Evolutionary conservation across 768 basidiomycete genomes (phyloP).

Genomic region (Amanita polypyramis): DNA sequence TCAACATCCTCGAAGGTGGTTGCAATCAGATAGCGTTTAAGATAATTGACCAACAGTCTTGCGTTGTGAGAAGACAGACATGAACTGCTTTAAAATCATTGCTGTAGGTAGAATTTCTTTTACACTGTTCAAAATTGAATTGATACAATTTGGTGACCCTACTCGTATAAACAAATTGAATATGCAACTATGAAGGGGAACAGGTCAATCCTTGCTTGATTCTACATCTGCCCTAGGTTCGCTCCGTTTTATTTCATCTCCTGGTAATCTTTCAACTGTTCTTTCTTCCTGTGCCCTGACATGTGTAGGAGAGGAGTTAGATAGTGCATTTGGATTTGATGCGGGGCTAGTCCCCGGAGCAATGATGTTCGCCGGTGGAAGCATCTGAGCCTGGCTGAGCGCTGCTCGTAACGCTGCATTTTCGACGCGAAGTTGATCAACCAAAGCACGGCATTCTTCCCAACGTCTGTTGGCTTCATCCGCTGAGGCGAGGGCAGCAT

Average conservation of each 20-base stretch:
- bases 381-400: constrained; percentile 37
- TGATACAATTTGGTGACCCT: constrained; percentile 1
- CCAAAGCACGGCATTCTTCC: constrained; percentile 84
- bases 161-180: constrained; percentile 2
- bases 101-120: no score
- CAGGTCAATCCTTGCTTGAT: not conserved
- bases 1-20: no score
- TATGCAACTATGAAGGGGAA: not conserved
- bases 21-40: no score
- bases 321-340: not conserved
- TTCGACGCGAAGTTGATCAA: constrained; percentile 81
- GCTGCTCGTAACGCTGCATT: constrained; percentile 70
- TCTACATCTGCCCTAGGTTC: not conserved
- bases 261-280: not conserved
- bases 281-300: constrained; percentile 1
- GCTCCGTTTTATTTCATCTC: not conserved
- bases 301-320: not conserved
- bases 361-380: constrained; percentile 18
- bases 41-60: no score
- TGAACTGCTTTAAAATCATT: no score
- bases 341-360: not conserved
- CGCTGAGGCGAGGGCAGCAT: constrained; percentile 76
- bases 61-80: no score
- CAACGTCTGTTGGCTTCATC: constrained; percentile 85
- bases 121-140: not conserved